These are phyloP conservation scores for Symbiodinium pilosum DNA, from an alignment of 73 alveolate genomes.

Conservation along the genomic window DNA sequence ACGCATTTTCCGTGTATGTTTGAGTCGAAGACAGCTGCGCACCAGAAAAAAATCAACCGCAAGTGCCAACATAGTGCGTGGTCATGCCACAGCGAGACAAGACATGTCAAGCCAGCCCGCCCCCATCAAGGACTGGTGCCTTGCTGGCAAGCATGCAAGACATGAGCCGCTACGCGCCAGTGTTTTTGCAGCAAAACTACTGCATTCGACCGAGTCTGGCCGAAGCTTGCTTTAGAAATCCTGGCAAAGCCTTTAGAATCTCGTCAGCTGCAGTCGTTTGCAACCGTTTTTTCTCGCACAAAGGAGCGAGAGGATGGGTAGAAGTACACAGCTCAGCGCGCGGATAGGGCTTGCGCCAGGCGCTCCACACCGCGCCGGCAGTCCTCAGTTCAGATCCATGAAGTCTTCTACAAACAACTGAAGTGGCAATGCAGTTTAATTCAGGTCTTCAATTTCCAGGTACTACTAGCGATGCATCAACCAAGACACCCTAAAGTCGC, in stretches of 20 bases:
- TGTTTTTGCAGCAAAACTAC: background rate
- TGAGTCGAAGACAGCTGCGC: too few species aligned
- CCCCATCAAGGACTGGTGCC: too few species aligned
- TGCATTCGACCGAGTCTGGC: too few species aligned
- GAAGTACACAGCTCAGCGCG: background rate
- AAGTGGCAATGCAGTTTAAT: background rate
- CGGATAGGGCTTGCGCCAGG: constrained; percentile 29
- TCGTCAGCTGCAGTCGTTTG: background rate
- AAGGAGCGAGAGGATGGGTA: too few species aligned
- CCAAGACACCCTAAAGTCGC: too few species aligned
- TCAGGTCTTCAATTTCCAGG: background rate
- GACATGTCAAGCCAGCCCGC: background rate
- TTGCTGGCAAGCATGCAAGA: background rate
- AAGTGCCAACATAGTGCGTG: too few species aligned
- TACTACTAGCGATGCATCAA: background rate
- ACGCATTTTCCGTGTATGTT: too few species aligned
- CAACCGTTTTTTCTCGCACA: background rate
- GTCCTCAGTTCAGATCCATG: constrained; percentile 36
- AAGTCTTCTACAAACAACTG: too few species aligned
- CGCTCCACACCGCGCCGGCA: constrained; percentile 91
- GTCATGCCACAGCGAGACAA: too few species aligned
- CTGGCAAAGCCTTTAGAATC: too few species aligned
- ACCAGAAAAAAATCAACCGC: too few species aligned
- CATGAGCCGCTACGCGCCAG: background rate
- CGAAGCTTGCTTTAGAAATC: too few species aligned